Base-by-base conservation (phyloP, 2,329 filamentous ascomycete genomes). In the Graphiopsis chlorocephala region DNA sequence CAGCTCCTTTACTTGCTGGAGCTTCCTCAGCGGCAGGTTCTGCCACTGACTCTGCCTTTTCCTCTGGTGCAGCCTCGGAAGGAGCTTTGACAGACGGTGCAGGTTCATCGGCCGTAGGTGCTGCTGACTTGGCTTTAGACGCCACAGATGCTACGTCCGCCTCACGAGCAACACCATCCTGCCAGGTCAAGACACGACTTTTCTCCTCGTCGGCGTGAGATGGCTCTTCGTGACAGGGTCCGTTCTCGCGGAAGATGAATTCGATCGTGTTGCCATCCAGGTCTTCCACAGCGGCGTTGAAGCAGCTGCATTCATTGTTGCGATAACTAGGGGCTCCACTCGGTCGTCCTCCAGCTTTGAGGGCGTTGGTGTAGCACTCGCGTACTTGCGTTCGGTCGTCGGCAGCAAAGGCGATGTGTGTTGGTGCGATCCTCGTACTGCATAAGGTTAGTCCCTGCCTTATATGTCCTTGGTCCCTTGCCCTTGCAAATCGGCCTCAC, bases 181-280 rank as follows among this genome's bases (percentile, higher is more conserved):
- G 60, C 60, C 60, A 62, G 4, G 47, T 62, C 48, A 62, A 62
- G 60, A 62, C 60, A 31, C 60, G 60, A 10, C 60, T 62, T 7
- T 62, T 35, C 48, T 62, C 48, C 25, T 52, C 48, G 17, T 52
- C 47, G 2, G 60, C 48, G 20, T 53, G 29, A 23, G 60, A 35
- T 17, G 31, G 60, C 4, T 23, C n/a, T 55, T 38, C 31, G 17
- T 61, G 25, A 33, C 60, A 62, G 20, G 48, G 60, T 2, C 48
- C 60, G 25, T 55, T 65, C 61, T 74, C 78, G 61, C 82, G 81
- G 75, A 87, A 90, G 58, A 93, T 86, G 31, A 91, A 90, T 74
- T 95, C 91, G 74, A 96, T 88, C 70, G 85, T 90, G 79, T 96
- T 96, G 59, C 91, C 91, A 79, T 96, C 92, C 63, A 91, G 84